Percentiles rank a stretch among this genome's conserved stretches.
Evolutionary conservation across 2,329 filamentous ascomycete species (phyloP).

Genomic region (Boeremia lycopersici): DNA sequence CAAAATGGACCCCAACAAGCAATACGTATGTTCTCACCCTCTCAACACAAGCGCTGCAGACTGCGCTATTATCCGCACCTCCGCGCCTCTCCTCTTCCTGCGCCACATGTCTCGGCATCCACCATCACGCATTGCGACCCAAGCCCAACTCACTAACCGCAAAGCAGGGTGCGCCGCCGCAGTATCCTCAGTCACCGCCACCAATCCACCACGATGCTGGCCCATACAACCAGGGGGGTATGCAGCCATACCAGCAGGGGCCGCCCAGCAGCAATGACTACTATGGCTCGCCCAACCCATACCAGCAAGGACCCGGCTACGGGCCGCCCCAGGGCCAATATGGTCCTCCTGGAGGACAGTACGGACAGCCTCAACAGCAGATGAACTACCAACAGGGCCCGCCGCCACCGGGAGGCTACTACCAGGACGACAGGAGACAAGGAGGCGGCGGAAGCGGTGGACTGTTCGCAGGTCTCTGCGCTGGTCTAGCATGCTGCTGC

Average conservation of each 20-base stretch:
- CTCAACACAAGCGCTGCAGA: not conserved
- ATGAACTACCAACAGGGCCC: constrained; percentile 41
- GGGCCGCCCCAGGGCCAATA: constrained; percentile 32
- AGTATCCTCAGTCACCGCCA: constrained; percentile 41
- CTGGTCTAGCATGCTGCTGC: constrained; percentile 57
- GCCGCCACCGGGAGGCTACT: constrained; percentile 48
- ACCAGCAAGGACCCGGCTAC: constrained; percentile 28
- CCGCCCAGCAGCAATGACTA: constrained; percentile 20
- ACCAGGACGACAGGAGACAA: constrained; percentile 42
- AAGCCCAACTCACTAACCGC: constrained; percentile 23
- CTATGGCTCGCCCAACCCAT: constrained; percentile 31
- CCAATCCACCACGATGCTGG: constrained; percentile 41
- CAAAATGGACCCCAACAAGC: constrained; percentile 23
- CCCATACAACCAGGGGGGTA: constrained; percentile 26
- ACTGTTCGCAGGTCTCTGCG: constrained; percentile 52
- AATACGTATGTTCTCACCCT: constrained; percentile 34
- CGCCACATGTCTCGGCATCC: constrained; percentile 10
- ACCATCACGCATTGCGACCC: constrained; percentile 10
- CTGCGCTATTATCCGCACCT: not conserved
- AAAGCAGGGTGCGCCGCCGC: constrained; percentile 37
- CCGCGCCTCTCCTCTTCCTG: constrained; percentile 1
- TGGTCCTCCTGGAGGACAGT: constrained; percentile 31
- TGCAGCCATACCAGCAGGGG: constrained; percentile 22
- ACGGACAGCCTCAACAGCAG: constrained; percentile 41
- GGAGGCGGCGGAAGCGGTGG: constrained; percentile 45